Conservation (phyloP, 306 rosid genomes). For the Ormosia semicastrata region DNA sequence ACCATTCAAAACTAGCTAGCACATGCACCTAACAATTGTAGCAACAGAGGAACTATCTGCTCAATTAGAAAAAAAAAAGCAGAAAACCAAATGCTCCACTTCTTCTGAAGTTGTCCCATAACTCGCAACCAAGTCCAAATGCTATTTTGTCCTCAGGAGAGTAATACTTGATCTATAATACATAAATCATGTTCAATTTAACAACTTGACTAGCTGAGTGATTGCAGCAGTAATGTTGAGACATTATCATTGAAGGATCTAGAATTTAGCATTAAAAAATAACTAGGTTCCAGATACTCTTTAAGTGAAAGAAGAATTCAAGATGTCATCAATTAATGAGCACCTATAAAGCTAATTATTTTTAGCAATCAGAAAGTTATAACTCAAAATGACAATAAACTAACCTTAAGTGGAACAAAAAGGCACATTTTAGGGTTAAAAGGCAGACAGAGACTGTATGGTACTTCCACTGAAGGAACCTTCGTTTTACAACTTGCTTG, state of each 20-base stretch:
- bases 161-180: constrained; percentile 73
- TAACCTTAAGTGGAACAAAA: constrained; percentile 78
- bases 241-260: not conserved
- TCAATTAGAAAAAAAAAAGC: no score
- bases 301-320: constrained; percentile 4
- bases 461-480: constrained; percentile 73
- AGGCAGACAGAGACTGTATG: constrained; percentile 66
- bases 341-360: not conserved
- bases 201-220: constrained; percentile 10
- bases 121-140: constrained; percentile 95
- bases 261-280: not conserved
- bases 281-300: not conserved
- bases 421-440: constrained; percentile 64
- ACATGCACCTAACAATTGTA: no score
- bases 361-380: constrained; percentile 17
- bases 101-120: constrained; percentile 96
- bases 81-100: constrained; percentile 98
- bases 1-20: constrained; percentile 94
- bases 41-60: no score
- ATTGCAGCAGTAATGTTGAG: constrained; percentile 1
- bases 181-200: constrained; percentile 29
- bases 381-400: constrained; percentile 28
- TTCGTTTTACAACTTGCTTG: constrained; percentile 86
- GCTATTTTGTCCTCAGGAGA: constrained; percentile 96
- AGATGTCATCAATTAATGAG: not conserved